Base-by-base conservation (phyloP, 352 stramenopile genomes). In the Phytophthora colocasiae region DNA sequence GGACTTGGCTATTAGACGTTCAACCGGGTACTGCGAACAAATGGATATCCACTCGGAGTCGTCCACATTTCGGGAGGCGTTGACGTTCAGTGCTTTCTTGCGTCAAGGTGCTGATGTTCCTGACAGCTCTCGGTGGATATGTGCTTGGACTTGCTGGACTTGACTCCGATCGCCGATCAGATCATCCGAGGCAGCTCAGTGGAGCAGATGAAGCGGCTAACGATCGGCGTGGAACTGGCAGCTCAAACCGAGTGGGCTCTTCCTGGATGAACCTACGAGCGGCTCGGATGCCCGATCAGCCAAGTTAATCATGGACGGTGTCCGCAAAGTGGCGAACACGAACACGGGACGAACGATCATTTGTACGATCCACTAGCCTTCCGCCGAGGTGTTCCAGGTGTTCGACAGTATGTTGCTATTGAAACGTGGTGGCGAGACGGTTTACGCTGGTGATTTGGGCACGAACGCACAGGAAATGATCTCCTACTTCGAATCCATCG, bases 141-240 rank as follows among this genome's bases (percentile, higher is more conserved):
- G 17, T 63, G 52, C 12, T 48, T 69, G 17, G 19, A 62, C 2
- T 22, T 67, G 15, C 17, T 67, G 43, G 43, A 56, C 22, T 19
- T 69, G 19, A 46, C 48, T 34, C 43, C 51, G 5, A 69, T 63
- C 31, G 45, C 51, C n/a, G 60, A 69, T 15, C 44, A 63, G 19
- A 69, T 69, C 36, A 63, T 69, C 15, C 60, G 60, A 12, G 60
- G 52, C 15, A 69, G 60, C 19, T 69, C 60, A 17, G 14, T 69
- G 34, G 60, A 69, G 36, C 60, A 69, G 44, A 69, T 69, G 52
- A 69, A 69, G 45, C 46, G 60, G 9, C 22, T 69, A 8, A 63
- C 52, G 10, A 63, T 69, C 10, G 60, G 52, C 6, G 44, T 69
- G 10, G 60, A 69, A 27, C 22, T 69, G 17, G 45, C 51, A 26